phyloP scores from a whole-genome alignment of 805 yeast genomes.

The Lipomyces yamadae region DNA sequence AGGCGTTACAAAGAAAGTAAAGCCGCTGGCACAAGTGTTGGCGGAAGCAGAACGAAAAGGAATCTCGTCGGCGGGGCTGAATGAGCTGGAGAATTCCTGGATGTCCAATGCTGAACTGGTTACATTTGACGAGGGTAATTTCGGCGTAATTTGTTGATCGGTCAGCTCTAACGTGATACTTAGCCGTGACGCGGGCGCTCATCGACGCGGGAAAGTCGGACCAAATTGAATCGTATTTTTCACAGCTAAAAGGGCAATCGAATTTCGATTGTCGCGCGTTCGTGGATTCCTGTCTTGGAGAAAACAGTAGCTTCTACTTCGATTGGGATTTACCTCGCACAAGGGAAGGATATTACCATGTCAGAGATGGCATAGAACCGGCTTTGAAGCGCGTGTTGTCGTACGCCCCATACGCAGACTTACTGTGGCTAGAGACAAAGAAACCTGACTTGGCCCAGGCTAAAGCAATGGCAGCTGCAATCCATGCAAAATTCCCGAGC shows the following conservation, averaged over 20 bases:
- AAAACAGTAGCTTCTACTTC: slow-evolving; percentile 48
- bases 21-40: slow-evolving; percentile 55
- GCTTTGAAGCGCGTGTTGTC: slow-evolving; percentile 60
- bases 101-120: slow-evolving; percentile 48
- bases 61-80: slow-evolving; percentile 46
- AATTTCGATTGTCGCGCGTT: slow-evolving; percentile 42
- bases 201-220: slow-evolving; percentile 41
- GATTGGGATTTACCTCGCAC: slow-evolving; percentile 68
- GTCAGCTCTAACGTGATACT: slow-evolving; percentile 35
- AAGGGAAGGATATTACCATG: slow-evolving; percentile 60
- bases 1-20: slow-evolving; percentile 50
- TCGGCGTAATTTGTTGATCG: slow-evolving; percentile 24
- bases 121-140: slow-evolving; percentile 58
- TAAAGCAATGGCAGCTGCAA: slow-evolving; percentile 51
- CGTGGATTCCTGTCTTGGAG: slow-evolving; percentile 43
- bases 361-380: slow-evolving; percentile 55
- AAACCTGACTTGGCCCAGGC: slow-evolving; percentile 61
- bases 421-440: slow-evolving; percentile 68
- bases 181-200: slow-evolving; percentile 16
- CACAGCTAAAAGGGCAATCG: slow-evolving; percentile 41
- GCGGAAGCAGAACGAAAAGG: slow-evolving; percentile 53
- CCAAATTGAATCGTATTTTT: slow-evolving; percentile 42
- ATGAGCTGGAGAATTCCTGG: slow-evolving; percentile 56
- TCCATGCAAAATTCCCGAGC: slow-evolving; percentile 56
- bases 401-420: slow-evolving; percentile 63